These are phyloP conservation scores for Yamadazyma atmosphaerica DNA, from an alignment of 1,139 yeast genomes.

Conservation along the genomic window DNA sequence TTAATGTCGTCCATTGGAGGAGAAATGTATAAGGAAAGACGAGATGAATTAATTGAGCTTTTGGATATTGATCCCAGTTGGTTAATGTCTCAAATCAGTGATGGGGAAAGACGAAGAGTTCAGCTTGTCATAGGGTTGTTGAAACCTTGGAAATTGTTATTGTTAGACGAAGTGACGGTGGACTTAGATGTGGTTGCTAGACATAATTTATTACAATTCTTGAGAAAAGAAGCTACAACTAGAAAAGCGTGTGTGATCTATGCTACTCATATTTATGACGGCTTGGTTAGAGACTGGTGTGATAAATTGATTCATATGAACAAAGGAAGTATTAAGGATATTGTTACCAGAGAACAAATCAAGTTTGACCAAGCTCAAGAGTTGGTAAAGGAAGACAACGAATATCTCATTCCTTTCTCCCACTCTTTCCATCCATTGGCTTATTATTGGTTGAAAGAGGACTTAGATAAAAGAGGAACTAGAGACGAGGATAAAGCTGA, in stretches of 20 bases:
- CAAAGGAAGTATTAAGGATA: slow-evolving; percentile 52
- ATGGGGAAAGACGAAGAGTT: slow-evolving; percentile 93
- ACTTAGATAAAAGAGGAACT: slow-evolving; percentile 52
- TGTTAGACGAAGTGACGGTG: slow-evolving; percentile 93
- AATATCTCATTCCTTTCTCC: slow-evolving; percentile 40
- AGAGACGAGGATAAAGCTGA: slow-evolving; percentile 52
- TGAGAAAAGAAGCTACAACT: slow-evolving; percentile 64
- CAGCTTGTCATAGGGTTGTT: slow-evolving; percentile 91
- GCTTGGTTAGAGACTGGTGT: slow-evolving; percentile 82
- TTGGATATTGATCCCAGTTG: slow-evolving; percentile 84
- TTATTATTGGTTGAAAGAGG: slow-evolving; percentile 59
- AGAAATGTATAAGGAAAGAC: slow-evolving; percentile 64
- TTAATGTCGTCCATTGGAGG: slow-evolving; percentile 86
- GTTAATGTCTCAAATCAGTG: slow-evolving; percentile 91
- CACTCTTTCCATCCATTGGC: slow-evolving; percentile 72
- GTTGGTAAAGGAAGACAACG: slow-evolving; percentile 11
- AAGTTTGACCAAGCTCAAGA: slow-evolving; percentile 21
- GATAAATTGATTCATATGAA: slow-evolving; percentile 79
- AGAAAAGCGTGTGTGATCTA: slow-evolving; percentile 76
- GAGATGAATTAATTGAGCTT: slow-evolving; percentile 71
- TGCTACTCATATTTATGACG: slow-evolving; percentile 97
- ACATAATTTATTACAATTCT: slow-evolving; percentile 65
- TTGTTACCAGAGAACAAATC: slow-evolving; percentile 21
- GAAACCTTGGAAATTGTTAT: slow-evolving; percentile 82
- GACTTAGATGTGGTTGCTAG: slow-evolving; percentile 93